Evolutionary conservation across 768 basidiomycete genomes (phyloP).

Genomic region (Lyophyllum shimeji): DNA sequence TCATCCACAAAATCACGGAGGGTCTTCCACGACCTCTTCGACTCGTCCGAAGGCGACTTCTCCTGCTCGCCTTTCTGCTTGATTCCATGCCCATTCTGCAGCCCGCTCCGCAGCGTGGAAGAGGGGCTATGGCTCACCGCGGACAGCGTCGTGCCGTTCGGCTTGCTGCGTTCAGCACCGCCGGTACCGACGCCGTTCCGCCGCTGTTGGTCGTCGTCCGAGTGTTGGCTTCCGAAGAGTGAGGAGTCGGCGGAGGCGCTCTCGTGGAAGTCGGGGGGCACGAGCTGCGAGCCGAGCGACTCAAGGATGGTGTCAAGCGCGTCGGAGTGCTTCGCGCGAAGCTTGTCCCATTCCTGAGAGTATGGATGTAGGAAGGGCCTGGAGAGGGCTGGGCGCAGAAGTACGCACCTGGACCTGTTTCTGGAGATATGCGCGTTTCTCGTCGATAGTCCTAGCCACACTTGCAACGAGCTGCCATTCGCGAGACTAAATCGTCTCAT

Average conservation of each 20-base stretch:
- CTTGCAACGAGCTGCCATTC: slow-evolving; percentile 60
- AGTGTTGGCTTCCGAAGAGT: slow-evolving; percentile 77
- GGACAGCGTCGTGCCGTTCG: slow-evolving; percentile 15
- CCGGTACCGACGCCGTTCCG: too few relatives aligned
- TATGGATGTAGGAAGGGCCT: not conserved
- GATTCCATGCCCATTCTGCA: slow-evolving; percentile 15
- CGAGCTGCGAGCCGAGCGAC: slow-evolving; percentile 66
- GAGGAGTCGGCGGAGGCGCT: slow-evolving; percentile 60
- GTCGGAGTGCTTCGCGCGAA: slow-evolving; percentile 57
- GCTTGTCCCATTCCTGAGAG: slow-evolving; percentile 67
- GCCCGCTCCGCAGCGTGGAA: slow-evolving; percentile 33
- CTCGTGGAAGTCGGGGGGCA: slow-evolving; percentile 78
- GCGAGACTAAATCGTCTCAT: not conserved
- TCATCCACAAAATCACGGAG: slow-evolving; percentile 87
- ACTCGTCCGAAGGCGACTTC: slow-evolving; percentile 30
- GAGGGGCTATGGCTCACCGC: slow-evolving; percentile 37
- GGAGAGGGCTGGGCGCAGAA: not conserved
- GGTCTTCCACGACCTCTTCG: slow-evolving; percentile 74
- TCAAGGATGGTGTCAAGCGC: slow-evolving; percentile 73
- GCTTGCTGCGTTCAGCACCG: slow-evolving; percentile 13
- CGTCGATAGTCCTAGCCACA: slow-evolving; percentile 74
- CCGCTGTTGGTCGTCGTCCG: slow-evolving; percentile 44
- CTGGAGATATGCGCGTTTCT: slow-evolving; percentile 61
- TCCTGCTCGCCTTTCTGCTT: slow-evolving; percentile 7
- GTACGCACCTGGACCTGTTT: slow-evolving; percentile 59